phyloP scores from a whole-genome alignment of 108 stramenopile species.

The Nitzschia sp. region DNA sequence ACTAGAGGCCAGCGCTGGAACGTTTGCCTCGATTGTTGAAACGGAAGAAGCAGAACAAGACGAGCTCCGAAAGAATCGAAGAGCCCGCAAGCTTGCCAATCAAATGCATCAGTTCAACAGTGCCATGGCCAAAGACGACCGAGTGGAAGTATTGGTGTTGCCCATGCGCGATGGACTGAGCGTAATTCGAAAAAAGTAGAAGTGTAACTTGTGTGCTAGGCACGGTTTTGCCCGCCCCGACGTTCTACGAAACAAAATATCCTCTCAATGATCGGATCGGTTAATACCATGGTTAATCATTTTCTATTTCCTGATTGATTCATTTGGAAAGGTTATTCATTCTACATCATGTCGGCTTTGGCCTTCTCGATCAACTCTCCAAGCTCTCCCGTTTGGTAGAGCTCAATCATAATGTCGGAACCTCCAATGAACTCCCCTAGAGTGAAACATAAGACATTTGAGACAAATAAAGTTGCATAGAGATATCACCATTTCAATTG shows the following conservation, averaged over 20 bases:
- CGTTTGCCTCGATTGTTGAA: slow-evolving; percentile 26
- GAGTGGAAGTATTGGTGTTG: slow-evolving; percentile 79
- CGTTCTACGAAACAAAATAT: too few species aligned
- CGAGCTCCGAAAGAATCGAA: slow-evolving; percentile 55
- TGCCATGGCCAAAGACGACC: slow-evolving; percentile 66
- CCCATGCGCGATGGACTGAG: slow-evolving; percentile 91
- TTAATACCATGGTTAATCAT: not conserved
- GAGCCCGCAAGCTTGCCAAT: slow-evolving; percentile 79
- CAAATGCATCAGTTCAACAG: slow-evolving; percentile 90
- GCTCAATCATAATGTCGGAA: slow-evolving; percentile 89
- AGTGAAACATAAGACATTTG: too few species aligned
- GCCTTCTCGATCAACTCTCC: slow-evolving; percentile 62
- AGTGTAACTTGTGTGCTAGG: not conserved
- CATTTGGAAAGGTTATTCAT: not conserved
- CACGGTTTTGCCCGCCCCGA: too few species aligned
- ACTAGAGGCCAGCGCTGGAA: slow-evolving; percentile 52
- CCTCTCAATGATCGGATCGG: too few species aligned
- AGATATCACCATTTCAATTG: too few species aligned
- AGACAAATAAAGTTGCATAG: too few species aligned
- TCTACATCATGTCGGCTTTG: slow-evolving; percentile 47
- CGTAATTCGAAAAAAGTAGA: slow-evolving; percentile 78
- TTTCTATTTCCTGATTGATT: too few species aligned
- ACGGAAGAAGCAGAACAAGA: slow-evolving; percentile 39
- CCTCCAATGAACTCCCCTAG: slow-evolving; percentile 99
- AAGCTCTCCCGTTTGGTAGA: slow-evolving; percentile 86